These are phyloP conservation scores for Botrytis pseudocinerea DNA, from an alignment of 2,329 filamentous ascomycete genomes.

Conservation along the genomic window DNA sequence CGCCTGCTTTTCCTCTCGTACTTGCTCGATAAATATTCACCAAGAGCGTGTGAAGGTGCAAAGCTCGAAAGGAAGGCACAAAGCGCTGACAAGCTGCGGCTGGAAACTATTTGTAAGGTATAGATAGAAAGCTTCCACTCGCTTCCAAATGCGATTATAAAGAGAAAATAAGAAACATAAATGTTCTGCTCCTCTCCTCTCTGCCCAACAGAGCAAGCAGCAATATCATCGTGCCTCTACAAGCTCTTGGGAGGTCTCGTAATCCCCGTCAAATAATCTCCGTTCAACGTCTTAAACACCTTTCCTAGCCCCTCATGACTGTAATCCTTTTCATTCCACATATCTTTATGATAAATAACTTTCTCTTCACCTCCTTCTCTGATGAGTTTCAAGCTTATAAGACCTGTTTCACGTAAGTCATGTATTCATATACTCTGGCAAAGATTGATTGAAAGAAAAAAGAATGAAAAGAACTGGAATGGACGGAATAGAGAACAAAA, in stretches of 20 bases:
- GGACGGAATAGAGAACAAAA: neutral
- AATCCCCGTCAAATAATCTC: constrained; percentile 42
- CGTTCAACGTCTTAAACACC: constrained; percentile 52
- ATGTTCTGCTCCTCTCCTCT: no score
- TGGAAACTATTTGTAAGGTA: neutral
- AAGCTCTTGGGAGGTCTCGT: neutral
- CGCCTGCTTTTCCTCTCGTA: no score
- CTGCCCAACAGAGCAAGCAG: neutral
- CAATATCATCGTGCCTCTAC: neutral
- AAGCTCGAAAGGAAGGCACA: neutral
- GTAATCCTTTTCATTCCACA: constrained; percentile 53
- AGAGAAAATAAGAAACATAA: neutral
- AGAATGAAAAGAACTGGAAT: fast-evolving
- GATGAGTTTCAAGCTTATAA: constrained; percentile 46
- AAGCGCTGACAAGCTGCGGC: neutral
- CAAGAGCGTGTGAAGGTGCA: no score
- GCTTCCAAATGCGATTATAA: neutral
- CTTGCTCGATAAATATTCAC: no score
- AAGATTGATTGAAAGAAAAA: neutral
- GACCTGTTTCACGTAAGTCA: constrained; percentile 20
- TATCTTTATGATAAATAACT: constrained; percentile 51
- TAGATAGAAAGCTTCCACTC: neutral
- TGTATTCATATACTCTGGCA: no score
- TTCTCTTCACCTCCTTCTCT: constrained; percentile 41
- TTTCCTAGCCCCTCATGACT: constrained; percentile 49